Conservation (phyloP, 306 rosid species). For the Pyrus communis region DNA sequence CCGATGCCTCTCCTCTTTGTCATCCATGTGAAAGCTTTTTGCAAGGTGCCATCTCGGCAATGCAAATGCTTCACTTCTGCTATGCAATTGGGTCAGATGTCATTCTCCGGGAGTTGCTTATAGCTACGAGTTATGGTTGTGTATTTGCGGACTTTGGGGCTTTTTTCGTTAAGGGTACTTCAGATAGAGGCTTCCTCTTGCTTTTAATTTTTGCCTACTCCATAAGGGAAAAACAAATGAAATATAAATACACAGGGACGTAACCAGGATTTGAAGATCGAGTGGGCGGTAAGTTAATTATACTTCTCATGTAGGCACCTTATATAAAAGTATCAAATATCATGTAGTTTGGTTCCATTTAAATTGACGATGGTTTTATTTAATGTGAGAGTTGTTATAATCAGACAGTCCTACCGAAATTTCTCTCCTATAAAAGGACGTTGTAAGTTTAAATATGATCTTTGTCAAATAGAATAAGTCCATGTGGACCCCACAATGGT, state of each 20-base stretch:
- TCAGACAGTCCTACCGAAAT: background rate
- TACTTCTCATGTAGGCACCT: background rate
- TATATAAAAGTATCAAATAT: no score
- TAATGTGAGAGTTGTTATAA: background rate
- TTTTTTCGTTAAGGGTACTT: slow-evolving; percentile 6
- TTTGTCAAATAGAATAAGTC: background rate
- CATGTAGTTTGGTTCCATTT: background rate
- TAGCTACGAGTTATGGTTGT: background rate
- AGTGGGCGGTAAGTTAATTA: no score
- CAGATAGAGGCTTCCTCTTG: background rate
- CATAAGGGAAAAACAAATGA: background rate
- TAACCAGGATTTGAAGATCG: no score
- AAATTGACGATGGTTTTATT: no score
- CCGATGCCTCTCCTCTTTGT: background rate
- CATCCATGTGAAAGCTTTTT: background rate
- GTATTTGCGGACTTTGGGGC: background rate
- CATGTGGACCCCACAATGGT: background rate
- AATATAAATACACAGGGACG: background rate
- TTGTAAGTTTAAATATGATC: background rate
- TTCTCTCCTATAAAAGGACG: background rate
- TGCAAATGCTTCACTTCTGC: slow-evolving; percentile 5
- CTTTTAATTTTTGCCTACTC: background rate
- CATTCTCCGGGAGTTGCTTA: slow-evolving; percentile 4
- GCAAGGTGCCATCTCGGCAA: background rate
- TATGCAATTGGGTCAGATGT: slow-evolving; percentile 24